Percentiles rank a stretch among this genome's conserved stretches.
These are phyloP conservation scores for Antrodiella citrinella DNA, from an alignment of 768 basidiomycete species.

Conservation along the genomic window DNA sequence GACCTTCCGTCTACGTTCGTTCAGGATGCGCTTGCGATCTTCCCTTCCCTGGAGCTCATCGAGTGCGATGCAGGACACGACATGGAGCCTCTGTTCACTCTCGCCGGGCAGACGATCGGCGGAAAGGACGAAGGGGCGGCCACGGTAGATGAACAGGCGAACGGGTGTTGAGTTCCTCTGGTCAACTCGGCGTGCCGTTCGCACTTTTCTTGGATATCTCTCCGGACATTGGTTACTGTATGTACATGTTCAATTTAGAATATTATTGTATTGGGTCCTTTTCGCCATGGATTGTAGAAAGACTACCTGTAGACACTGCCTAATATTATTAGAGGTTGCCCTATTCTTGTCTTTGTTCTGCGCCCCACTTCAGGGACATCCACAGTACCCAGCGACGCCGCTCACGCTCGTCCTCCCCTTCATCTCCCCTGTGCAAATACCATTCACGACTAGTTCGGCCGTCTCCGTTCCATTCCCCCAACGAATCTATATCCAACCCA, in stretches of 20 bases:
- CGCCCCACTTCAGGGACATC: constrained; percentile 29
- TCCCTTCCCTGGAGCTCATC: constrained; percentile 8
- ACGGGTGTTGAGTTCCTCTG: constrained; percentile 10
- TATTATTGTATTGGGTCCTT: background rate
- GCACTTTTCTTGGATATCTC: background rate
- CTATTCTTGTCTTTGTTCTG: too few relatives aligned
- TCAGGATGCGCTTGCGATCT: constrained; percentile 3
- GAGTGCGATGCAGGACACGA: constrained; percentile 5
- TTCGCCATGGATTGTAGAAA: background rate
- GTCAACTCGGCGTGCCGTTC: constrained; percentile 10
- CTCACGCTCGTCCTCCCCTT: constrained; percentile 57
- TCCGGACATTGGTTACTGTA: background rate
- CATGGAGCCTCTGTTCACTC: constrained; percentile 2
- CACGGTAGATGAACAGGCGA: constrained; percentile 12
- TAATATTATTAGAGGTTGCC: too few relatives aligned
- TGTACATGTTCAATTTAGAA: background rate
- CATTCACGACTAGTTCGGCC: constrained; percentile 37
- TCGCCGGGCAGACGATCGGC: background rate
- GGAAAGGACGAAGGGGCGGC: background rate
- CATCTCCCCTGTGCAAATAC: constrained; percentile 41
- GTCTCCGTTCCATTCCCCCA: constrained; percentile 39
- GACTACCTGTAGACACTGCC: too few relatives aligned
- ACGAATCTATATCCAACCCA: constrained; percentile 39
- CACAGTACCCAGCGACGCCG: constrained; percentile 67
- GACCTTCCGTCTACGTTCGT: constrained; percentile 5